Evolutionary conservation across 2,329 filamentous ascomycete species (phyloP).

Genomic region (Orbilia oligospora): DNA sequence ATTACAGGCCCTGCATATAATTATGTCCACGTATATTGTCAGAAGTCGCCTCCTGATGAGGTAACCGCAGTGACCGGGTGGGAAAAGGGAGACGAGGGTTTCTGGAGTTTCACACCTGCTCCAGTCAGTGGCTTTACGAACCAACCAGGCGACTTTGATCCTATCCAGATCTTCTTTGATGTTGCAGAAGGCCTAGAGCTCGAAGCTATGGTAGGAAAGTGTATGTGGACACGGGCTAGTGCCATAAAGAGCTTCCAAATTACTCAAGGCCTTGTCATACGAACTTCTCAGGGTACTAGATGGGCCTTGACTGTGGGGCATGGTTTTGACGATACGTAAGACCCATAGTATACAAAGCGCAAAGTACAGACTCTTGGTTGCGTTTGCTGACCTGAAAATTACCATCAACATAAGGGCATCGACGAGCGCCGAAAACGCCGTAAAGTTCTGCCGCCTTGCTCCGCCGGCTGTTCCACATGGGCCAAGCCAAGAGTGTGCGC

Average conservation of each 20-base stretch:
- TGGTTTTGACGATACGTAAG: neutral
- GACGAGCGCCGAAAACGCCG: neutral
- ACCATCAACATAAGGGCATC: neutral
- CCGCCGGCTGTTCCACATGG: neutral
- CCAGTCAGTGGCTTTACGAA: neutral
- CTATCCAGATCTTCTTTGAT: neutral
- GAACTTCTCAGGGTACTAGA: neutral
- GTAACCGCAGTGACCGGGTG: neutral
- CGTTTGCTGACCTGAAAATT: neutral
- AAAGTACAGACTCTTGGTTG: neutral
- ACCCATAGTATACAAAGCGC: neutral
- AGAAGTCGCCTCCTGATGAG: neutral
- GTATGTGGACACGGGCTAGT: neutral
- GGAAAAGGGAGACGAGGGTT: neutral
- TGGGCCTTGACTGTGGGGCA: conserved; percentile 1
- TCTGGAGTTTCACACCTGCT: neutral
- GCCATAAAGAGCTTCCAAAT: neutral
- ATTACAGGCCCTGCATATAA: neutral
- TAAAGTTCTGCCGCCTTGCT: neutral
- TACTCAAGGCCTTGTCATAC: neutral
- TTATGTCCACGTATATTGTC: neutral
- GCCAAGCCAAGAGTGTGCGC: neutral
- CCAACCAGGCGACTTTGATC: neutral
- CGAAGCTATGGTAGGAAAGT: conserved; percentile 14
- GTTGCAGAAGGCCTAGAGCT: neutral